Base-by-base conservation (phyloP, 2,329 filamentous ascomycete species). In the Myriosclerotinia curreyana region DNA sequence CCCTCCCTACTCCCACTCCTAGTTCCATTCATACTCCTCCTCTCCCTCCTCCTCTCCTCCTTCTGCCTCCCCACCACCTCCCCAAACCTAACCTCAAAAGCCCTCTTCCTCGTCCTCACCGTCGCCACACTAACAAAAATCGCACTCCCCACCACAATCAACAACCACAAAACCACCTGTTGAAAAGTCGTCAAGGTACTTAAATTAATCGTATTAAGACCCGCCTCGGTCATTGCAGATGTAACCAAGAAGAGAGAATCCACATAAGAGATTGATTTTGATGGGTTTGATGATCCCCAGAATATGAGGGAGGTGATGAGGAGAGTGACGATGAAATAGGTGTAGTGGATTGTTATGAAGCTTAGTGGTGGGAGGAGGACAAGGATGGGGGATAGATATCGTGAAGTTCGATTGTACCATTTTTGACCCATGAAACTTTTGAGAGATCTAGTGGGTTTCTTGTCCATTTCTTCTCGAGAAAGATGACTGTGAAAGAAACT, bases 51-150 rank as follows among this genome's bases (percentile, higher is more conserved):
- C 48, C 38, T 58, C 11, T 42, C 40, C 34, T 49, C 28, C 38
- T 54, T 36, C 25, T 53, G 28, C 40, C 51, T 49, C 17, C 40
- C 60, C 22, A 62, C 56, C 34, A 51, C 52, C 40, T 54, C 59
- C 25, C 81, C 76, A 66, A 90, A 86, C 25, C 83, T 82, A 64
- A 77, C 79, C 73, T 89, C 83, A 68, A 91, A 91, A 14, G 83
- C 84, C 65, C 79, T 77, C 69, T 82, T 84, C 48, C 87, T 79
- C 9, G 86, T 80, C 54, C 82, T 75, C 3, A 91, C 81, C 3
- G 89, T 87, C 67, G 83, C 84, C 42, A 84, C 82, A 1, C 84
- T 87, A 2, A 91, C 85, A 71, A 86, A 85, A n/a, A 90, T 84
- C 15, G 83, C 79, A 62, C 86, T 86, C 1, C 89, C 89, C 8